phyloP scores from a whole-genome alignment of 176 grass and related monocot species.

The Triticum monococcum region DNA sequence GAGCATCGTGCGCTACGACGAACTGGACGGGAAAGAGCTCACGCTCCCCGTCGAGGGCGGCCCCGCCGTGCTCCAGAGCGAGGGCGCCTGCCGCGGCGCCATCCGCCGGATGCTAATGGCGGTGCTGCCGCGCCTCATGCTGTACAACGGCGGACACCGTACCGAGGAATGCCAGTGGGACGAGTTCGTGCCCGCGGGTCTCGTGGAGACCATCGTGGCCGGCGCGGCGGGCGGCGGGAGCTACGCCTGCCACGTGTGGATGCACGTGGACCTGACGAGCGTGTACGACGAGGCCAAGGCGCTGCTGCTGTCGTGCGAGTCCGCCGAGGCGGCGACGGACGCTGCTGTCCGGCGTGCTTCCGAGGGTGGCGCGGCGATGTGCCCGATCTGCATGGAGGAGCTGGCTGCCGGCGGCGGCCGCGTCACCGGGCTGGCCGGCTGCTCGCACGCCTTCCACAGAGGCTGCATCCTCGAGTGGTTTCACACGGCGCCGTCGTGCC shows the following conservation, averaged over 20 bases:
- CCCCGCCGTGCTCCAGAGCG: background rate
- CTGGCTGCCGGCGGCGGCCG: background rate
- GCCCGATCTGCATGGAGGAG: slow-evolving; percentile 7
- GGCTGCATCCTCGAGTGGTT: background rate
- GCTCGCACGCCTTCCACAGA: background rate
- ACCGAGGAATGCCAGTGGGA: background rate
- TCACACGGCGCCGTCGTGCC: background rate
- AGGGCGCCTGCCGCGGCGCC: background rate
- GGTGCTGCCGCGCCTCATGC: background rate
- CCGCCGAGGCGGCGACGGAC: too few species aligned
- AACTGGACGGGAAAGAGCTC: background rate
- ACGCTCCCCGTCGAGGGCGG: background rate
- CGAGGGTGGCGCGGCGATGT: background rate
- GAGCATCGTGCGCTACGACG: background rate
- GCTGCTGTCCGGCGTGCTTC: background rate
- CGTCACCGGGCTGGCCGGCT: background rate
- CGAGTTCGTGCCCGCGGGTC: background rate
- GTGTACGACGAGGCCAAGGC: background rate
- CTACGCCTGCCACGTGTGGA: background rate
- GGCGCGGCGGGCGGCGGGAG: background rate
- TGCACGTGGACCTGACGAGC: background rate
- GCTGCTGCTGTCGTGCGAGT: background rate
- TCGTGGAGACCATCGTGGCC: background rate
- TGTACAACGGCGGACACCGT: background rate
- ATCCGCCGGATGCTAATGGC: background rate